Evolutionary conservation across 2,329 filamentous ascomycete species (phyloP).

Genomic region (Coniosporium tulheliwenetii): DNA sequence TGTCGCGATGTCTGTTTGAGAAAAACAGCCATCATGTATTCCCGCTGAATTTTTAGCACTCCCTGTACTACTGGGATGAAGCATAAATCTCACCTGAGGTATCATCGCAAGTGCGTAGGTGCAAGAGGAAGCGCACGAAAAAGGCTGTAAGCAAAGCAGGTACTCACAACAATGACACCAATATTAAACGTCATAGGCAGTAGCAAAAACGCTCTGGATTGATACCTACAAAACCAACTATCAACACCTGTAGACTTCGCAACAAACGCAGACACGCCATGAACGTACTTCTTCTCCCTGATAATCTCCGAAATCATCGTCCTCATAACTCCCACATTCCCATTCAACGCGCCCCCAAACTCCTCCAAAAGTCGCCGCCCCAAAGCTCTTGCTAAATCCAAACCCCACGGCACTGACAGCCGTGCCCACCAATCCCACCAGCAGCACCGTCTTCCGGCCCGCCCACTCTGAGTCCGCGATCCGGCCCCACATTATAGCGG

Average conservation of each 20-base stretch:
- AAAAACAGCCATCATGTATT: no score
- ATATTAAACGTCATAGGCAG: conserved; percentile 55
- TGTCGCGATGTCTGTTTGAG: no score
- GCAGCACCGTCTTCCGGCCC: conserved; percentile 62
- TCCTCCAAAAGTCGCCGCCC: conserved; percentile 45
- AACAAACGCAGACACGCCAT: background rate
- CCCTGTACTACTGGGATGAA: no score
- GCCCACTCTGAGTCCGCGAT: conserved; percentile 44
- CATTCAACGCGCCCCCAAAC: conserved; percentile 53
- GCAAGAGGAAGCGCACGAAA: background rate
- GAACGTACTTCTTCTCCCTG: conserved; percentile 44
- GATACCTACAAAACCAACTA: conserved; percentile 10
- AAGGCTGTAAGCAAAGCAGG: background rate
- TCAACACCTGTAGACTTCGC: background rate
- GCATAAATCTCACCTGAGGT: no score
- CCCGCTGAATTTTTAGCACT: no score
- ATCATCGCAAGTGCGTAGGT: no score
- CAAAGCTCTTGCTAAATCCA: conserved; percentile 51
- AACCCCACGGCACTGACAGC: conserved; percentile 51
- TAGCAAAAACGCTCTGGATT: conserved; percentile 39
- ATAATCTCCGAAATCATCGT: conserved; percentile 62
- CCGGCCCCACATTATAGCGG: conserved; percentile 69
- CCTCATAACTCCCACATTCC: conserved; percentile 59
- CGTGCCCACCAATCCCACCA: conserved; percentile 62
- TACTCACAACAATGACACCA: conserved; percentile 28